Evolutionary conservation across 148 eudicot species (phyloP), one percentile per base, ranked within the genome.

Genomic region (Nepenthes gracilis): DNA sequence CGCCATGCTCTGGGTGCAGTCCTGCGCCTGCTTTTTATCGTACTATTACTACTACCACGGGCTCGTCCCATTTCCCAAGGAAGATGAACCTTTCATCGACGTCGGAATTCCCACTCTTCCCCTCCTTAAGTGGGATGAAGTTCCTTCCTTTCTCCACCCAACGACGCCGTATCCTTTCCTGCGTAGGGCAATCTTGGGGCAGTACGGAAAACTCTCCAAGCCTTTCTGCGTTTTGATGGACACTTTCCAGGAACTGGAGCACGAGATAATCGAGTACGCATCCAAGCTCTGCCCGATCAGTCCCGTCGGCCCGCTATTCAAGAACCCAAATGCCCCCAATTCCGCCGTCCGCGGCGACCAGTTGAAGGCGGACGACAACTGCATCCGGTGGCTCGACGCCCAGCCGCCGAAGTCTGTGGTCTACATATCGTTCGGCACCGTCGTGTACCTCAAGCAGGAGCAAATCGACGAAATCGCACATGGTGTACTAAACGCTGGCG

Each of bases 1-100:
- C 40, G 96, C 93, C 1, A 70, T 81, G 78, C 71, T 88, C 13
- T 88, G 96, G 96, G 81, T 81, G 8, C 96, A 85, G 45, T 83
- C 92, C 0, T 81, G 83, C 23, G 92, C 89, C 12, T 75, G 81
- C 36, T 88, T 83, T 38, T 49, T 82, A 0, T 59, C 83, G 1
- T 85, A 81, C 40, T 85, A 85, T 47, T 76, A 73, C 58, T 88
- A 66, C 51, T 70, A 74, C 60, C 71, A 83, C 50, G 43, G 57
- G 1, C 43, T 81, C 0, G 74, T 69, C 1, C 81, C 78, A 0
- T 89, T 89, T 47, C 96, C 93, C 1, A 58, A 64, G 47, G 87
- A 81, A 68, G 12, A 56, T 1, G 71, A 71, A 36, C 86, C 79
- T 1, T 64, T 78, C 11, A 64, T 73, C 9, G 82, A 76, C 34